These are phyloP conservation scores for Trichoderma semiorbis DNA, from an alignment of 2,329 filamentous ascomycete species.

Conservation along the genomic window DNA sequence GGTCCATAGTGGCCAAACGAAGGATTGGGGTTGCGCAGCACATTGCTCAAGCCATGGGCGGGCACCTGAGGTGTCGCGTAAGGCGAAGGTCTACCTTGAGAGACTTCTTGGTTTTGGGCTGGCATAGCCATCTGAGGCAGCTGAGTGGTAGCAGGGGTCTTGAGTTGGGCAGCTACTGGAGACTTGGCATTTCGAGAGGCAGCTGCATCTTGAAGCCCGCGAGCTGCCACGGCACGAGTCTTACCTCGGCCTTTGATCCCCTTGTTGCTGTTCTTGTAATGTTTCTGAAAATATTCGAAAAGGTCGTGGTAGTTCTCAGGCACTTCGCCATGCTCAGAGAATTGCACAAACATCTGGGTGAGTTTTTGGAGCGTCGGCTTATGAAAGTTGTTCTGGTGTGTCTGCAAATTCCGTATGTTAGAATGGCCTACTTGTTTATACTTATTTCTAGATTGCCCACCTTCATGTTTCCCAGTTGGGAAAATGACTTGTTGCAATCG, in stretches of 20 bases:
- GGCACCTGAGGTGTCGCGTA: slow-evolving; percentile 33
- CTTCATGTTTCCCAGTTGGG: slow-evolving; percentile 89
- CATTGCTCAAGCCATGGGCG: slow-evolving; percentile 27
- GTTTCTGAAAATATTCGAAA: slow-evolving; percentile 75
- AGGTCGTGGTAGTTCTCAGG: slow-evolving; percentile 68
- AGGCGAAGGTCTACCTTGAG: slow-evolving; percentile 29
- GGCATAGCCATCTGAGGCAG: slow-evolving; percentile 29
- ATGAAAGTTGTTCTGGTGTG: slow-evolving; percentile 94
- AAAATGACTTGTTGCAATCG: slow-evolving; percentile 82
- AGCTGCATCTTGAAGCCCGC: slow-evolving; percentile 29
- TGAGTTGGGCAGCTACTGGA: slow-evolving; percentile 24
- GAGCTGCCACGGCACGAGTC: slow-evolving; percentile 61
- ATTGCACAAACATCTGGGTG: slow-evolving; percentile 65
- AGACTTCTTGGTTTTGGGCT: slow-evolving; percentile 29
- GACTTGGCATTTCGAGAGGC: slow-evolving; percentile 11
- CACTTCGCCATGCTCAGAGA: slow-evolving; percentile 56
- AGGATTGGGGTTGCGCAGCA: slow-evolving; percentile 30
- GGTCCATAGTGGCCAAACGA: slow-evolving; percentile 47
- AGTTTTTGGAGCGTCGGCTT: slow-evolving; percentile 66
- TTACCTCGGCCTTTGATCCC: slow-evolving; percentile 96
- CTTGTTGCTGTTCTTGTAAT: slow-evolving; percentile 99
- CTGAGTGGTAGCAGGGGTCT: slow-evolving; percentile 21
- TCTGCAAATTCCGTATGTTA: slow-evolving; percentile 44
- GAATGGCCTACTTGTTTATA: not conserved
- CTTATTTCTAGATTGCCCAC: slow-evolving; percentile 52